A percentile compares a stretch with the other conserved stretches of the same genome.
phyloP scores from a whole-genome alignment of 2,329 filamentous ascomycete genomes.

The Coleophoma eucalyptorum region DNA sequence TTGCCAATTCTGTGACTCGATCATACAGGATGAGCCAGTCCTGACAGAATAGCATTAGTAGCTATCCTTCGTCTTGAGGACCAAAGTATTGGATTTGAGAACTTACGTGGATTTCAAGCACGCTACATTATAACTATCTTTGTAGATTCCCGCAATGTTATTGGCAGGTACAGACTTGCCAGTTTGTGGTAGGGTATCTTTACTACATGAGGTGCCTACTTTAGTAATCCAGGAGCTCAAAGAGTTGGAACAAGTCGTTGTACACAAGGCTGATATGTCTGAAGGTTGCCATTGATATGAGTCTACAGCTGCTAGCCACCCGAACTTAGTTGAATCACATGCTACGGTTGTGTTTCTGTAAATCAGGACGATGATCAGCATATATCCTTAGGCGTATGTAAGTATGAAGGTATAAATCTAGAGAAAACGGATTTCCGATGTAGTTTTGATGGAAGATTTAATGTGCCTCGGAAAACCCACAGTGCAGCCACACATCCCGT shows the following conservation, averaged over 20 bases:
- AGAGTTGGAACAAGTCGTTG: constrained; percentile 24
- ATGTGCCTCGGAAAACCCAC: no score
- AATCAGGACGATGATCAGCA: no score
- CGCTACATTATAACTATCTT: constrained; percentile 7
- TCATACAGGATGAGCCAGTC: constrained; percentile 1
- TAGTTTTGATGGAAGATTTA: no score
- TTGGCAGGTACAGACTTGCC: neutral
- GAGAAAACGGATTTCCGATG: no score
- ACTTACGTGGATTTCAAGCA: constrained; percentile 8
- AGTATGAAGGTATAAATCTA: no score
- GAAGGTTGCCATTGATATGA: neutral
- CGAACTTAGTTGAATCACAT: no score
- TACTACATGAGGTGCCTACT: constrained; percentile 5
- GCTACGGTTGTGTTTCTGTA: no score
- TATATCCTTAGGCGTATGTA: no score
- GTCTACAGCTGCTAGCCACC: no score
- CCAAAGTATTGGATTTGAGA: neutral
- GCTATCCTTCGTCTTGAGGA: no score
- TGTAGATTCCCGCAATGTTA: neutral
- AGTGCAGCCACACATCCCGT: no score
- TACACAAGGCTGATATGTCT: constrained; percentile 6
- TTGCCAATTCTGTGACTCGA: constrained; percentile 13
- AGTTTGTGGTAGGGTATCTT: neutral
- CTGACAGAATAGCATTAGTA: no score
- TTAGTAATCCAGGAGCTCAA: constrained; percentile 22